These are phyloP conservation scores for Lipomyces yarrowii DNA, from an alignment of 1,139 yeast species.

Conservation along the genomic window DNA sequence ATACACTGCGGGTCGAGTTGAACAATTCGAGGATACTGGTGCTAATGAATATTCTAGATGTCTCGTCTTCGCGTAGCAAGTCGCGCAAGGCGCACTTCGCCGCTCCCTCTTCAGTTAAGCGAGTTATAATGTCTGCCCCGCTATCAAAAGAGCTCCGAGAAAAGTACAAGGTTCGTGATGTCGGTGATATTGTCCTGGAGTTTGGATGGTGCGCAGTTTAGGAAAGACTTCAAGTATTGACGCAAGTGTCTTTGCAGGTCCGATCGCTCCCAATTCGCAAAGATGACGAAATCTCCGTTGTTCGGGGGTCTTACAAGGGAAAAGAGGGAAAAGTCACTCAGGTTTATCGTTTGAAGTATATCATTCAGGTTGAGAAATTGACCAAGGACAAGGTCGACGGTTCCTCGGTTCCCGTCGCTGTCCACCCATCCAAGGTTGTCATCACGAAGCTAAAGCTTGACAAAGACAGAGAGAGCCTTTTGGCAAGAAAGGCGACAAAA, in stretches of 20 bases:
- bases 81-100: constrained; percentile 99
- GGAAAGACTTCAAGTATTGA: background rate
- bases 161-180: constrained; percentile 73
- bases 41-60: constrained; percentile 51
- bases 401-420: constrained; percentile 95
- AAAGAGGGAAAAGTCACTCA: constrained; percentile 98
- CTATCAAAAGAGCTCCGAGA: constrained; percentile 98
- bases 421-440: constrained; percentile 99
- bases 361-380: constrained; percentile 96
- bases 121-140: constrained; percentile 96
- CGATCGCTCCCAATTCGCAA: constrained; percentile 97
- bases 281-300: constrained; percentile 93
- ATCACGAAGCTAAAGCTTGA: constrained; percentile 97
- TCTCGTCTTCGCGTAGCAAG: constrained; percentile 99
- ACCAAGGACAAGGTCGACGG: constrained; percentile 98
- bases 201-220: background rate
- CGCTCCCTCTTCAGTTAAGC: constrained; percentile 96
- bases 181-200: background rate
- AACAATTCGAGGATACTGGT: background rate
- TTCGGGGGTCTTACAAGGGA: constrained; percentile 99
- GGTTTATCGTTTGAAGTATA: constrained; percentile 98
- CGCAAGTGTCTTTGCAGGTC: constrained; percentile 35
- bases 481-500: constrained; percentile 84
- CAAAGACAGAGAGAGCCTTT: constrained; percentile 98
- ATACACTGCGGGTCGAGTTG: background rate